Evolutionary conservation across 768 basidiomycete species (phyloP).

Genomic region (Tricholoma flavovirens): DNA sequence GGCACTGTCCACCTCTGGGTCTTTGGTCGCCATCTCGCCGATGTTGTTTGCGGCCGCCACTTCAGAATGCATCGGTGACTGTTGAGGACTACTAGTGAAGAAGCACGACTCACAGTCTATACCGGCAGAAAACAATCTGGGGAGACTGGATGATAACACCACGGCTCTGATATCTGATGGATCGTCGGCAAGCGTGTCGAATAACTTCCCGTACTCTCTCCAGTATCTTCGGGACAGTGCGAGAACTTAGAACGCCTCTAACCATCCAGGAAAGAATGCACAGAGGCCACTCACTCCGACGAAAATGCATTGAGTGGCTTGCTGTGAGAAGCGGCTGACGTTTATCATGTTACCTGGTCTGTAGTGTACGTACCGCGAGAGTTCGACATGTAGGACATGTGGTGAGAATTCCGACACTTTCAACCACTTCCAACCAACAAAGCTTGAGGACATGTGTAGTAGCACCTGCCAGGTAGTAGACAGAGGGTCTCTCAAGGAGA

Average conservation of each 20-base stretch:
- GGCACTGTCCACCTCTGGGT: conserved; percentile 38
- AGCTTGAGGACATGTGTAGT: background rate
- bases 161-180: conserved; percentile 55
- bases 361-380: conserved; percentile 31
- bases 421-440: conserved; percentile 29
- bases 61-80: conserved; percentile 8
- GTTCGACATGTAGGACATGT: conserved; percentile 40
- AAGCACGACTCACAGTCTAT: conserved; percentile 54
- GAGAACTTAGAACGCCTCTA: background rate
- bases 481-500: too few relatives aligned
- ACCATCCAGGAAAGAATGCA: too few relatives aligned
- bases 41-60: conserved; percentile 27
- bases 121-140: conserved; percentile 79
- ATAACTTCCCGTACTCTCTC: conserved; percentile 58
- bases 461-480: too few relatives aligned
- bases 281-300: conserved; percentile 29
- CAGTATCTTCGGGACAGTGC: conserved; percentile 50
- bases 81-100: too few relatives aligned
- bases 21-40: conserved; percentile 13
- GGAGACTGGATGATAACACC: conserved; percentile 64
- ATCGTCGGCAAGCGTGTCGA: conserved; percentile 48
- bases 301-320: conserved; percentile 65
- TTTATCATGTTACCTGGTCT: background rate
- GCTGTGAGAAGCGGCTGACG: conserved; percentile 25
- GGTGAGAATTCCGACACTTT: conserved; percentile 42